These are phyloP conservation scores for Nicotiana otophora DNA, from an alignment of 257 asterid genomes.

Conservation along the genomic window DNA sequence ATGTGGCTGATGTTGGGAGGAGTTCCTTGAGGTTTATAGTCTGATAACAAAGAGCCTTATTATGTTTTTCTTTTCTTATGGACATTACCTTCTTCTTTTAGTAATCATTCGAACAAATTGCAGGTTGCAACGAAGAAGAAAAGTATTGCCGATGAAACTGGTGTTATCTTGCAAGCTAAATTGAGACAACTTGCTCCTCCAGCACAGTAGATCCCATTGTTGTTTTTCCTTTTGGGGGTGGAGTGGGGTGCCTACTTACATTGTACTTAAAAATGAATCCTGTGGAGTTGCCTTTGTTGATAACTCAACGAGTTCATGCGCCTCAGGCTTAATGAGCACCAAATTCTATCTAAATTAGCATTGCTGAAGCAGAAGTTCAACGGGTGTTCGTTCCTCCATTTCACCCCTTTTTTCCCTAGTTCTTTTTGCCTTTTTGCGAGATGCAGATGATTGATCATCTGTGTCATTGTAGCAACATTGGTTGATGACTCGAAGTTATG, in stretches of 20 bases:
- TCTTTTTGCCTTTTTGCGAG: neutral
- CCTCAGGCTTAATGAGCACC: neutral
- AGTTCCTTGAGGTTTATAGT: neutral
- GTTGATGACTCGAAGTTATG: neutral
- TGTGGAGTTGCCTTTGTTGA: neutral
- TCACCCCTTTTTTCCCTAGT: neutral
- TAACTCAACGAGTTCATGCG: neutral
- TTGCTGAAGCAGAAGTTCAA: neutral
- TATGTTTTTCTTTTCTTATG: neutral
- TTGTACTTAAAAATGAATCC: neutral
- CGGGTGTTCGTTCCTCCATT: neutral
- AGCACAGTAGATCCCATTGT: constrained; percentile 22
- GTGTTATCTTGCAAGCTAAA: constrained; percentile 70
- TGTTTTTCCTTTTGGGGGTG: neutral
- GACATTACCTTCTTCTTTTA: neutral
- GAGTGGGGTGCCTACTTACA: neutral
- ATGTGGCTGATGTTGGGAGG: neutral
- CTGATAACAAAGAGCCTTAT: neutral
- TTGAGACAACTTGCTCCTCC: constrained; percentile 54
- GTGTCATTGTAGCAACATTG: neutral
- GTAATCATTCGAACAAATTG: constrained; percentile 7
- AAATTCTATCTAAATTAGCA: neutral
- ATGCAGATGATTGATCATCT: neutral
- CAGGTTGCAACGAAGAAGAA: constrained; percentile 84
- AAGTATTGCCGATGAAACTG: constrained; percentile 74